Evolutionary conservation across 2,329 filamentous ascomycete species (phyloP).

Genomic region (Ascochyta koolunga): DNA sequence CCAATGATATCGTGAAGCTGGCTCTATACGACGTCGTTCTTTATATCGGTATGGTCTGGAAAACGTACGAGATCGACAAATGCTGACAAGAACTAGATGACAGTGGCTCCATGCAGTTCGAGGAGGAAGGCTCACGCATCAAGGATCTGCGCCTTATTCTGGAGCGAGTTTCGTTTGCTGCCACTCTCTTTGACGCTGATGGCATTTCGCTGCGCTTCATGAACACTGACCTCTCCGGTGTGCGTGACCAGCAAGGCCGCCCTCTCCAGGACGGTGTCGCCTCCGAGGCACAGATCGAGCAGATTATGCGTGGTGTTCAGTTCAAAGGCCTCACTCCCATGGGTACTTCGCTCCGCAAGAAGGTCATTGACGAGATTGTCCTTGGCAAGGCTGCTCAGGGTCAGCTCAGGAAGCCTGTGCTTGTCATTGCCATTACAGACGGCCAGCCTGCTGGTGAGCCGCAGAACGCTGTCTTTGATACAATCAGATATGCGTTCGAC

Average conservation of each 20-base stretch:
- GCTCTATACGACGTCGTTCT: slow-evolving; percentile 67
- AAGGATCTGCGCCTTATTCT: slow-evolving; percentile 70
- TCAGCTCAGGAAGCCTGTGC: slow-evolving; percentile 66
- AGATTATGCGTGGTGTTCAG: slow-evolving; percentile 62
- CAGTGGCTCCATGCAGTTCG: slow-evolving; percentile 72
- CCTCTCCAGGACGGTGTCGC: slow-evolving; percentile 61
- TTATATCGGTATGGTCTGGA: slow-evolving; percentile 56
- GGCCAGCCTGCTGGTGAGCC: slow-evolving; percentile 70
- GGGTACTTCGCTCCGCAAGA: slow-evolving; percentile 66
- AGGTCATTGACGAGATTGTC: slow-evolving; percentile 68
- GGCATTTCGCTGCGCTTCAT: slow-evolving; percentile 73
- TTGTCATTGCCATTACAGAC: slow-evolving; percentile 70
- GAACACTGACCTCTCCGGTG: slow-evolving; percentile 60
- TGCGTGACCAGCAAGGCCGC: slow-evolving; percentile 36
- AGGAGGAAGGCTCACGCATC: slow-evolving; percentile 70
- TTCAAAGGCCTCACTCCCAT: slow-evolving; percentile 72
- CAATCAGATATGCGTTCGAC: slow-evolving; percentile 61
- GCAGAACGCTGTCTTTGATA: slow-evolving; percentile 61
- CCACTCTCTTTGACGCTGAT: slow-evolving; percentile 72
- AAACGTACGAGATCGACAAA: not conserved
- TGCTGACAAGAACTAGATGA: slow-evolving; percentile 57
- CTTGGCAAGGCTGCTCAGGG: slow-evolving; percentile 58
- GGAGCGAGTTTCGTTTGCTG: slow-evolving; percentile 66
- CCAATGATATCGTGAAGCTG: slow-evolving; percentile 67
- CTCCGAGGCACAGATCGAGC: slow-evolving; percentile 63